phyloP scores from a whole-genome alignment of 441 rosid species.

The Pelargonium fulgidum region DNA sequence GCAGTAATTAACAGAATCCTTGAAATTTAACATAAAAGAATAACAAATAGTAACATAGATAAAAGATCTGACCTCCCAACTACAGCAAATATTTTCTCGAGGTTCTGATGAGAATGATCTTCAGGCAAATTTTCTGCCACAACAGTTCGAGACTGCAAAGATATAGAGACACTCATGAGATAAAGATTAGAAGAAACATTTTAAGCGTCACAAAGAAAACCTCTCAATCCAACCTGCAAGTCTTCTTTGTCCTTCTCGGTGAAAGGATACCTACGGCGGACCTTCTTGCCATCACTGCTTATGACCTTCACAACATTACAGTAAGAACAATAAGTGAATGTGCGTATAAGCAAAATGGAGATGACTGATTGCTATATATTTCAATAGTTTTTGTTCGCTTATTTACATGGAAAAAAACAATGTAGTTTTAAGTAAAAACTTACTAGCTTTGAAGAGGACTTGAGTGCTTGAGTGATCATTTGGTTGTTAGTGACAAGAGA shows the following conservation, averaged over 20 bases:
- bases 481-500: slow-evolving; percentile 55
- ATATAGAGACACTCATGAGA: slow-evolving; percentile 2
- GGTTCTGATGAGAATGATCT: slow-evolving; percentile 89
- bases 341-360: background rate
- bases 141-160: slow-evolving; percentile 61
- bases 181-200: background rate
- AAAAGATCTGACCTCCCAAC: slow-evolving; percentile 17
- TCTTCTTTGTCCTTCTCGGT: slow-evolving; percentile 85
- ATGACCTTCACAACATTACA: slow-evolving; percentile 44
- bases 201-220: background rate
- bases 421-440: slow-evolving; percentile 13
- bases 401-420: too few relatives aligned
- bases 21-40: background rate
- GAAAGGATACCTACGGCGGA: slow-evolving; percentile 60
- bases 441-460: slow-evolving; percentile 75
- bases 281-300: slow-evolving; percentile 69
- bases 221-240: slow-evolving; percentile 43
- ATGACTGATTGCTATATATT: background rate
- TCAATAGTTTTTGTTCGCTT: background rate
- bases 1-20: background rate
- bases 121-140: slow-evolving; percentile 92
- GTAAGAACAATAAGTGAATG: background rate
- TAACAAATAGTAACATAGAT: background rate
- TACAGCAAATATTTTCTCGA: slow-evolving; percentile 43
- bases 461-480: slow-evolving; percentile 62